Conservation (phyloP, 2,329 filamentous ascomycete genomes). For the Trichoderma pleuroti region DNA sequence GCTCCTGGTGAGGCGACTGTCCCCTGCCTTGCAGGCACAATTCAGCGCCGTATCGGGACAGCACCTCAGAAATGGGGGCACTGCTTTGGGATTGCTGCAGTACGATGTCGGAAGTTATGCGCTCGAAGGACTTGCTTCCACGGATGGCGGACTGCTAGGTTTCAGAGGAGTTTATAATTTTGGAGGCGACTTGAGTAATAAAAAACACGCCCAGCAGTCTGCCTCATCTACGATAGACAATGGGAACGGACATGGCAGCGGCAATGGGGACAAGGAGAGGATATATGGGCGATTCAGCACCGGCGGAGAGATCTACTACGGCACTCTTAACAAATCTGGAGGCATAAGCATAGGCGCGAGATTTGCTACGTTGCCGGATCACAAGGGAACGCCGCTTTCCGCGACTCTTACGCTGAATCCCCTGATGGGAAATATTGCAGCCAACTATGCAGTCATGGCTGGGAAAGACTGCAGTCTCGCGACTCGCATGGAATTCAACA, state of each 20-base stretch:
- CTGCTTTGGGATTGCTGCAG: slow-evolving; percentile 67
- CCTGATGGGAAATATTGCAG: slow-evolving; percentile 87
- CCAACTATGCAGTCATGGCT: slow-evolving; percentile 87
- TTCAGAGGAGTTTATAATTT: slow-evolving; percentile 93
- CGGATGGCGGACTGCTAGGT: slow-evolving; percentile 85
- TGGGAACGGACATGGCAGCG: slow-evolving; percentile 24
- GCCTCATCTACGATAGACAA: slow-evolving; percentile 17
- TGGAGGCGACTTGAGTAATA: slow-evolving; percentile 59
- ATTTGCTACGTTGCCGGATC: slow-evolving; percentile 80
- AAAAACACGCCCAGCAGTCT: neutral
- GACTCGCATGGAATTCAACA: slow-evolving; percentile 92
- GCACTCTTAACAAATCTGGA: slow-evolving; percentile 87
- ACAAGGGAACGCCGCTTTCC: slow-evolving; percentile 83
- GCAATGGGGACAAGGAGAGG: slow-evolving; percentile 49
- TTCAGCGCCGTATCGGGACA: slow-evolving; percentile 74
- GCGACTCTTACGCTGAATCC: slow-evolving; percentile 92
- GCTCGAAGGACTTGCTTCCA: slow-evolving; percentile 85
- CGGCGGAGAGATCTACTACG: slow-evolving; percentile 93
- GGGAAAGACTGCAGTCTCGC: slow-evolving; percentile 79
- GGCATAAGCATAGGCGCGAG: slow-evolving; percentile 84
- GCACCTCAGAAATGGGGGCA: slow-evolving; percentile 70
- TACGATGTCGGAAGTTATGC: slow-evolving; percentile 86
- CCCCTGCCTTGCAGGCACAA: slow-evolving; percentile 73
- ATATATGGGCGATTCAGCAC: slow-evolving; percentile 82
- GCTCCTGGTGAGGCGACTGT: slow-evolving; percentile 74